Conservation (phyloP, 75 land plant species). For the Pinus taeda region DNA sequence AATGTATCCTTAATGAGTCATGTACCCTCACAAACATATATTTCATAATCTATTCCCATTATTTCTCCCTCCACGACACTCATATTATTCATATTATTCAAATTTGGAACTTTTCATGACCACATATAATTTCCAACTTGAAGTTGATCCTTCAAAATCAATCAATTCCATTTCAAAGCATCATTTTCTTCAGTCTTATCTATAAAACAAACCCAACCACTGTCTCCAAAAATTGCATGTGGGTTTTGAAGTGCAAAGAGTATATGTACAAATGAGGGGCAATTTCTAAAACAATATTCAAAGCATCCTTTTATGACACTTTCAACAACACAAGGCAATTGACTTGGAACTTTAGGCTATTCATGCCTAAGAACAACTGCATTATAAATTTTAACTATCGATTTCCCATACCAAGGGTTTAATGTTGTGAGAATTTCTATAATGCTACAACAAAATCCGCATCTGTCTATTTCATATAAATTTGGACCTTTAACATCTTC, state of each 20-base stretch:
- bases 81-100: conserved; percentile 43
- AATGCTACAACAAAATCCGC: conserved; percentile 96
- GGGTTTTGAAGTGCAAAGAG: conserved; percentile 64
- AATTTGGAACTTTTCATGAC: conserved; percentile 49
- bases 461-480: conserved; percentile 83
- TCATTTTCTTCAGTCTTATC: conserved; percentile 22
- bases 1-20: conserved; percentile 66
- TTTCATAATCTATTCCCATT: conserved; percentile 53
- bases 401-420: conserved; percentile 67
- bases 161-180: conserved; percentile 44
- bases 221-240: conserved; percentile 33
- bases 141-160: conserved; percentile 57
- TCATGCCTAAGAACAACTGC: conserved; percentile 70
- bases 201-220: conserved; percentile 36
- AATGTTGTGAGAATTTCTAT: conserved; percentile 91
- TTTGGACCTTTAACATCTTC: conserved; percentile 86
- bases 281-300: conserved; percentile 78
- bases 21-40: conserved; percentile 67
- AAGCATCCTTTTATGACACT: conserved; percentile 78
- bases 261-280: conserved; percentile 79
- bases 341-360: conserved; percentile 75
- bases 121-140: conserved; percentile 78
- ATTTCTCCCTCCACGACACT: conserved; percentile 56
- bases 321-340: conserved; percentile 72
- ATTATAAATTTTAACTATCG: conserved; percentile 68